Percentiles rank a stretch among this genome's conserved stretches.
These are phyloP conservation scores for Hysterangium stoloniferum DNA, from an alignment of 768 basidiomycete species.

Conservation along the genomic window DNA sequence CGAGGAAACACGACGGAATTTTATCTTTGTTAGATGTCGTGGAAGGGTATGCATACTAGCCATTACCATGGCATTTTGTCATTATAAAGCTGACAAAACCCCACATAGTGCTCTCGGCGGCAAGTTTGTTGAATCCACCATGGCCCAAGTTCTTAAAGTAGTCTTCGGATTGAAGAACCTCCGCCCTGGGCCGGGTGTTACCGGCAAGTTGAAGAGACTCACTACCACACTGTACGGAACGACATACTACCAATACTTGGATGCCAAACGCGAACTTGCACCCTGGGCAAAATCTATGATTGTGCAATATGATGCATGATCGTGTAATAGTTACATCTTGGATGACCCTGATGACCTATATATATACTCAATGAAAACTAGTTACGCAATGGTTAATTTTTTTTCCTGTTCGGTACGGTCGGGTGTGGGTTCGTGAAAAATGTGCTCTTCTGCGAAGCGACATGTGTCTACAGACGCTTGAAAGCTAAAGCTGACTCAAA, in stretches of 20 bases:
- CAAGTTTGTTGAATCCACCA: constrained; percentile 46
- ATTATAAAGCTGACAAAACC: background rate
- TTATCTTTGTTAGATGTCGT: constrained; percentile 25
- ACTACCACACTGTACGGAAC: constrained; percentile 26
- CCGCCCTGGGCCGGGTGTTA: constrained; percentile 58
- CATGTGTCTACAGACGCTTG: too few relatives aligned
- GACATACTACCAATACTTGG: constrained; percentile 50
- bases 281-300: constrained; percentile 68
- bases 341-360: too few relatives aligned
- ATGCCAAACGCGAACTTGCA: constrained; percentile 36
- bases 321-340: too few relatives aligned
- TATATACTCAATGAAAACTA: too few relatives aligned
- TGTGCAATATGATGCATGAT: constrained; percentile 29
- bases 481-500: too few relatives aligned
- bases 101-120: constrained; percentile 35
- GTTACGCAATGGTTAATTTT: too few relatives aligned
- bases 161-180: constrained; percentile 52
- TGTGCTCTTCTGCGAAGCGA: too few relatives aligned
- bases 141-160: constrained; percentile 55
- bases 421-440: too few relatives aligned
- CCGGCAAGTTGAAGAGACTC: constrained; percentile 53
- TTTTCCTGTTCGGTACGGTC: too few relatives aligned
- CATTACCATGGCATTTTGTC: constrained; percentile 33
- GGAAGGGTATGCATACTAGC: constrained; percentile 15
- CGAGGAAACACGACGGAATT: constrained; percentile 39